Evolutionary conservation across 805 yeast genomes (phyloP).

Genomic region (Yamadazyma phyllophila): DNA sequence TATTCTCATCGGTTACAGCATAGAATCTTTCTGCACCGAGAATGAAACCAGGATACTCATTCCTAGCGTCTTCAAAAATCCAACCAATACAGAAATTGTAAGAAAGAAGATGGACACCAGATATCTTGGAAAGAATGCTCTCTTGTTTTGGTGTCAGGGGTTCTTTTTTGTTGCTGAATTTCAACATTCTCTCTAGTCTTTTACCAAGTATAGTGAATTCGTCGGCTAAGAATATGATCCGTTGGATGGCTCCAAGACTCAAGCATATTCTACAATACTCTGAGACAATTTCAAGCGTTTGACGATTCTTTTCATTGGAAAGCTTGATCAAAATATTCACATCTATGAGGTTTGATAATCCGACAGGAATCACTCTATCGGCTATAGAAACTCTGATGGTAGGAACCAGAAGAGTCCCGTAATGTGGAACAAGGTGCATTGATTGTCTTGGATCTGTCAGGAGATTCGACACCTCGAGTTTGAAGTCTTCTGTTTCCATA

Average conservation of each 20-base stretch:
- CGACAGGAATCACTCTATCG: constrained; percentile 37
- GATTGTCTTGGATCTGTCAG: not conserved
- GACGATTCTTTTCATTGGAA: constrained; percentile 30
- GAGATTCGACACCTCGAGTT: constrained; percentile 23
- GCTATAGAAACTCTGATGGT: constrained; percentile 40
- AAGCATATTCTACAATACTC: constrained; percentile 57
- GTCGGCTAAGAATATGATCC: constrained; percentile 34
- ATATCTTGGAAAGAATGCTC: constrained; percentile 23
- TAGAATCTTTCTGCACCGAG: constrained; percentile 74
- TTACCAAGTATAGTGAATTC: constrained; percentile 13
- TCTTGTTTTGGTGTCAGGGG: not conserved
- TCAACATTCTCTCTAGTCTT: constrained; percentile 5
- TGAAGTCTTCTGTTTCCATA: constrained; percentile 33
- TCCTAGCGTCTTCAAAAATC: constrained; percentile 54
- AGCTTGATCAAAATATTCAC: constrained; percentile 45
- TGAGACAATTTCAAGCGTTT: constrained; percentile 56
- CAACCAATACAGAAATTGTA: constrained; percentile 76
- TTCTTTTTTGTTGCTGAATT: not conserved
- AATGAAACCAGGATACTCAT: constrained; percentile 66
- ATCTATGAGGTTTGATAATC: constrained; percentile 43
- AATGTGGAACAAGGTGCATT: constrained; percentile 16
- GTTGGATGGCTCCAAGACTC: constrained; percentile 49
- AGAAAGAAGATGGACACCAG: constrained; percentile 57
- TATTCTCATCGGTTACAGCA: constrained; percentile 55
- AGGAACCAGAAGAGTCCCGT: constrained; percentile 43